phyloP scores from a whole-genome alignment of 2,329 filamentous ascomycete genomes.

The Apiospora malaysiana region DNA sequence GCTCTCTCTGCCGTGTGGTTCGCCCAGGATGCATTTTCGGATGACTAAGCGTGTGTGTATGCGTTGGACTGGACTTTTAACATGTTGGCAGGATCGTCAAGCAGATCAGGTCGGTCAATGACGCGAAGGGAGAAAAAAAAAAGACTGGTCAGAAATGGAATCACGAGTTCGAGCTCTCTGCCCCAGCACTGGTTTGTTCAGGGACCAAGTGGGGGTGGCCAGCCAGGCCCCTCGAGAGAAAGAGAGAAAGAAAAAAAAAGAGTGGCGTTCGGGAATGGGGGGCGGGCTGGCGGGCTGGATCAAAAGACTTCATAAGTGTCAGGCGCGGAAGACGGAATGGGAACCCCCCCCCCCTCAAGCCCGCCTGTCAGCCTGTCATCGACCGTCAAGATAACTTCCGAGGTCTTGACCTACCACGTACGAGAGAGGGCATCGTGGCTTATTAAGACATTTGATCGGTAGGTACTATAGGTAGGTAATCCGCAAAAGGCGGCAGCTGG shows the following conservation, averaged over 20 bases:
- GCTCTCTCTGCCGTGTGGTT: background rate
- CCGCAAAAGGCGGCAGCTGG: background rate
- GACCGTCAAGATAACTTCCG: background rate
- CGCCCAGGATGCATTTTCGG: too few relatives aligned
- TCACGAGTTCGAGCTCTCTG: background rate
- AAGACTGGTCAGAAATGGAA: background rate
- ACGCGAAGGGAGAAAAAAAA: background rate
- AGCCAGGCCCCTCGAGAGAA: background rate
- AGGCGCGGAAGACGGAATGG: constrained; percentile 14
- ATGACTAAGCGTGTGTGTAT: too few relatives aligned
- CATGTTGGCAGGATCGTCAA: background rate
- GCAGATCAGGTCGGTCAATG: background rate
- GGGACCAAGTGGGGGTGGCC: constrained; percentile 16
- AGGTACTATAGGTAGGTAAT: background rate
- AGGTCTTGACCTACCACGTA: background rate
- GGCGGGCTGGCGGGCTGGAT: background rate
- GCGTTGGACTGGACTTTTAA: too few relatives aligned
- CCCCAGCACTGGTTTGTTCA: background rate
- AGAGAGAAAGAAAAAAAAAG: background rate
- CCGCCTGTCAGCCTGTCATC: background rate
- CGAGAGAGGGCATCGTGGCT: background rate
- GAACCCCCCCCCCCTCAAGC: background rate
- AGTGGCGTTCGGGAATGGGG: constrained; percentile 11
- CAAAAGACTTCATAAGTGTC: background rate
- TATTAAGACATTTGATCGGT: background rate